Evolutionary conservation across 1,139 yeast genomes (phyloP), one percentile per base, ranked within the genome.

Genomic region (Yarrowia galli): DNA sequence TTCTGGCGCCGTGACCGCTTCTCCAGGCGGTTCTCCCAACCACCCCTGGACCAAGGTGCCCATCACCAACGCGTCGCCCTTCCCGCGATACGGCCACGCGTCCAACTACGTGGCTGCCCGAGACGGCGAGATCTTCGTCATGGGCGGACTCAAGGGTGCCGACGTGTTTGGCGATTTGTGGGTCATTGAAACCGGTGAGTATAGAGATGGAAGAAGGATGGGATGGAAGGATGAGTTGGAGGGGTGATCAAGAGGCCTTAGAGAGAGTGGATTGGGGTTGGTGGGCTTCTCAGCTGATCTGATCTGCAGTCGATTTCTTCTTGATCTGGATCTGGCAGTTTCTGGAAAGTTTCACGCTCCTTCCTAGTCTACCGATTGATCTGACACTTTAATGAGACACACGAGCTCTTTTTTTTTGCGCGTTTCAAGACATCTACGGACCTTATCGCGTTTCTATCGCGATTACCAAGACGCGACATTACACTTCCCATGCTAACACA

Each of bases 131-230:
- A 82, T 93, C 32, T 92, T 87, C 76, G 84, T 96, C 58, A 93
- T 95, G 92, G 99, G 99, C 48, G 99, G 99, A 3, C 82, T 96
- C 67, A 90, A 93, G 75, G 97, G 93, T 68, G 92, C 93, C 67
- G 88, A 93, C 28, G 98, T 93, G 1, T 92, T 90, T 79, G 97
- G 97, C 43, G 99, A 96, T 76, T 87, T 97, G 71, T 95, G 99
- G 99, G 82, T 84, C 22, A 74, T 82, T 58, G 84, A 81, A 69
- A 77, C 81, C 15, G 64, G 64, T 58, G 25, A 58, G 64, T 58
- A 58, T 79, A 78, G 45, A 40, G 32, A n/a, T n/a, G n/a, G n/a
- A n/a, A n/a, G n/a, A n/a, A 28, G 32, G 28, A 4, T 16, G 54
- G 18, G 22, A 68, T 68, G 36, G 75, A 67, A 20, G 15, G 22